These are phyloP conservation scores for Porphyra umbilicalis DNA, from an alignment of 31 red algal genomes.

Conservation along the genomic window DNA sequence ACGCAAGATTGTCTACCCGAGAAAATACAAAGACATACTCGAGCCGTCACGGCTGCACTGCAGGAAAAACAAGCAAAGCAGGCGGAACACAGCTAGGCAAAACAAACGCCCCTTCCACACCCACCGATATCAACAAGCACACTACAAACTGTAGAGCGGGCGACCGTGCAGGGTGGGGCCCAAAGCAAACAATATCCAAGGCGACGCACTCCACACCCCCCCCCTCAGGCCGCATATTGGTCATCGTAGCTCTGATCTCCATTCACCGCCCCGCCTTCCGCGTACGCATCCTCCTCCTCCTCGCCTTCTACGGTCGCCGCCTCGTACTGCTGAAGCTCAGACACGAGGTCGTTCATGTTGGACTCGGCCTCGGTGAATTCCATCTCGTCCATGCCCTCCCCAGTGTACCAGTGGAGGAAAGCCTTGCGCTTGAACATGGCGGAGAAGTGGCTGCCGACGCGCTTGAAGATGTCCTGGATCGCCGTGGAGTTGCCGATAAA, in stretches of 20 bases:
- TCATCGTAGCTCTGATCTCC: constrained; percentile 25
- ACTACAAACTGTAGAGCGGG: neutral
- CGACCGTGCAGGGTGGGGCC: neutral
- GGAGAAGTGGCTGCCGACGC: constrained; percentile 92
- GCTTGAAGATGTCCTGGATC: constrained; percentile 89
- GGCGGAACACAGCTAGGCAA: neutral
- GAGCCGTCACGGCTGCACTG: neutral
- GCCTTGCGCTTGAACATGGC: constrained; percentile 97
- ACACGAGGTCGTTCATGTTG: constrained; percentile 95
- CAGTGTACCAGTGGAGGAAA: constrained; percentile 97
- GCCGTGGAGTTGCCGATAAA: constrained; percentile 97
- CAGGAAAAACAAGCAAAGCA: neutral
- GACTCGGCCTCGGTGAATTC: constrained; percentile 96
- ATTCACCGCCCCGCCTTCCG: constrained; percentile 25
- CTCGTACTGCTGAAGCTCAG: constrained; percentile 92
- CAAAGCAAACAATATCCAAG: neutral
- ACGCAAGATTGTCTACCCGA: neutral
- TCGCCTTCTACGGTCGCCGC: constrained; percentile 52
- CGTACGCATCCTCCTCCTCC: constrained; percentile 70
- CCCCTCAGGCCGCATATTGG: constrained; percentile 2
- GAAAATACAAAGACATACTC: constrained; percentile 1
- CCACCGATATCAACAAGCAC: neutral
- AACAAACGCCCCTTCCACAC: neutral
- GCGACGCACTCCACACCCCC: too few species aligned
- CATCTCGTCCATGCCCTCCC: constrained; percentile 98